Conservation (phyloP, 306 rosid genomes). For the Benincasa hispida region DNA sequence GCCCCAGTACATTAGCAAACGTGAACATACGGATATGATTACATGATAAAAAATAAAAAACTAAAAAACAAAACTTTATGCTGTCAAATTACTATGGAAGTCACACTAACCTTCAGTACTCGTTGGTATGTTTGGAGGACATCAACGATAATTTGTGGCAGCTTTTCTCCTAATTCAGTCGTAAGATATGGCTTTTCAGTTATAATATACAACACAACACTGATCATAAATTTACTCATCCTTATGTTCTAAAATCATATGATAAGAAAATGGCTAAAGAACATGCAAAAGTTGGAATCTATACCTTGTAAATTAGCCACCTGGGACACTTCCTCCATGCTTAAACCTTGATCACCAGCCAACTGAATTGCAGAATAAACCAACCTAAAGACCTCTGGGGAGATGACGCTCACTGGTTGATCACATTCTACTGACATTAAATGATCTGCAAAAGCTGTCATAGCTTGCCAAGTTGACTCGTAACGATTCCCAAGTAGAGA, state of each 20-base stretch:
- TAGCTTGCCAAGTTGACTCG: conserved; percentile 69
- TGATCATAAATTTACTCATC: not conserved
- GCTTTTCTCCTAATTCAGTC: conserved; percentile 42
- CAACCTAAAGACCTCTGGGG: conserved; percentile 46
- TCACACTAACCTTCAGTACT: conserved; percentile 52
- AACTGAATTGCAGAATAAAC: conserved; percentile 61
- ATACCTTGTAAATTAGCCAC: conserved; percentile 56
- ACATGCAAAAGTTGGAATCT: conserved; percentile 8
- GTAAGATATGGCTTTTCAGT: conserved; percentile 4
- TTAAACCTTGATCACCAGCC: conserved; percentile 92
- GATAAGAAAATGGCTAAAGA: not conserved
- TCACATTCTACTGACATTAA: conserved; percentile 24
- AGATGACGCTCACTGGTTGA: conserved; percentile 29
- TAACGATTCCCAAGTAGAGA: conserved; percentile 18
- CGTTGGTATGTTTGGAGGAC: conserved; percentile 64
- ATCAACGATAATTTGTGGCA: conserved; percentile 45
- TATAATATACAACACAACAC: not conserved
- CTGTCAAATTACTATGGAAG: conserved; percentile 2
- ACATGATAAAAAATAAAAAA: not conserved
- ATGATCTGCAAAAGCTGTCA: conserved; percentile 50
- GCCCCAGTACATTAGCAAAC: not conserved
- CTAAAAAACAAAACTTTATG: not conserved
- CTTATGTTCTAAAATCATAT: not conserved
- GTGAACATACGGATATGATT: not conserved
- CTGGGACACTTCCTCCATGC: conserved; percentile 57